Evolutionary conservation across 352 stramenopile species (phyloP), one percentile per base, ranked within the genome.

Genomic region (Phytophthora aleatoria): DNA sequence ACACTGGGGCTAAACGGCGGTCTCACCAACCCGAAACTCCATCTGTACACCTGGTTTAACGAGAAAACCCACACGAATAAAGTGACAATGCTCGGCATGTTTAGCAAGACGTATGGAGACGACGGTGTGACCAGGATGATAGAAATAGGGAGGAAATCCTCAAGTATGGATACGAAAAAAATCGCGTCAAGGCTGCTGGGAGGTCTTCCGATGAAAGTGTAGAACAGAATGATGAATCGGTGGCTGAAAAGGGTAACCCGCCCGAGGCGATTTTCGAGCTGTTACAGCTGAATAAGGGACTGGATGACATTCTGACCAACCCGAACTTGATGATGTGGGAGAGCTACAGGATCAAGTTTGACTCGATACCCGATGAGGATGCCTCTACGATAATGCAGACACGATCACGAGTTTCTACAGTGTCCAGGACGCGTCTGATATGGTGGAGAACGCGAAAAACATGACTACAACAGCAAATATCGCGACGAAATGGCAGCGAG

Each of bases 71-170:
- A 28, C 20, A n/a, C 2, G 2, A 27, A 59, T 4, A 49, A 42
- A 43, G 20, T 53, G 48, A 33, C 13, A 20, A 39, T 65, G 30
- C 3, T 65, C 6, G 57, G 39, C 20, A 35, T 53, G 39, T 58
- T 64, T 26, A 48, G 12, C 3, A 52, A 59, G 20, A 39, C 12
- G 3, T 65, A 65, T 11, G 28, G 30, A 12, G 45, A 65, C 15
- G 39, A 52, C 2, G 39, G n/a, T 11, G 42, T 49, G 20, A 48
- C 48, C 24, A 53, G 30, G 13, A 39, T 52, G 49, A 20, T 48
- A n/a, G 49, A 38, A 39, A 16, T 47, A 30, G 30, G 27, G 10
- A 16, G 16, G 5, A 45, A 12, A 38, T 38, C 33, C 33, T 38
- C 9, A 38, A 38, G 12, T 12, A 38, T 38, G 33, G 33, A 38